Base-by-base conservation (phyloP, 345 rosid genomes). In the Boechera divaricarpa region DNA sequence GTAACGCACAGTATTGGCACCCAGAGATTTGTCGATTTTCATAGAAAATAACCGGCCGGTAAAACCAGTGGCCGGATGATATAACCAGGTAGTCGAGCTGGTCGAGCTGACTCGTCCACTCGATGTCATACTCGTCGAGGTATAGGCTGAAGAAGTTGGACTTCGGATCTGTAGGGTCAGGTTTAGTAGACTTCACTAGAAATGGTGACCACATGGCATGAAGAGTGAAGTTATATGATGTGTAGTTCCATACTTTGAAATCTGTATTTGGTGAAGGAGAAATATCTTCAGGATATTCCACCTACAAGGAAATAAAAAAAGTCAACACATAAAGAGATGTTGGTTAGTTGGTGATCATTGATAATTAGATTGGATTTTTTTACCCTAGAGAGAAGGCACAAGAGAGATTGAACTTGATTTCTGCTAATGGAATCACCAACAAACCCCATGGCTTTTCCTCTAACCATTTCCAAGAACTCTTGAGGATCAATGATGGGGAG, bases 311-410 rank as follows among this genome's bases (percentile, higher is more conserved):
- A 41, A 70, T 47, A 1, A 1, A 11, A 48, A 1, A 63, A 28
- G 77, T 58, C 55, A 77, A 64, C 58, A 63, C 35, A 35, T 64
- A 5, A 24, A 35, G 24, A 44, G 56, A 57, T 63, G 55, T 52
- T 60, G 33, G 45, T 54, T 42, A 15, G 49, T 32, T 41, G 61
- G 38, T 48, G 72, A 54, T 32, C 60, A 69, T 15, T 63, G 64
- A 32, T 45, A 18, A 41, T 36, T 26, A 67, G 54, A 7, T 38
- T 58, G 5, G 47, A n/a, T 11, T 1, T 82, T 21, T 2, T 24
- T 89, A 94, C 98, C 85, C 84, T 83, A 2, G 98, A 91, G 21
- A 94, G 87, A 51, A 94, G 93, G 84, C 97, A 94, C 24, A 94
- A 87, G 82, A 94, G 79, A 74, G 98, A 91, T 67, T 94, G 96